Conservation (phyloP, 225 moss, liverwort and hornwort genomes). For the Pseudisothecium myosuroides region DNA sequence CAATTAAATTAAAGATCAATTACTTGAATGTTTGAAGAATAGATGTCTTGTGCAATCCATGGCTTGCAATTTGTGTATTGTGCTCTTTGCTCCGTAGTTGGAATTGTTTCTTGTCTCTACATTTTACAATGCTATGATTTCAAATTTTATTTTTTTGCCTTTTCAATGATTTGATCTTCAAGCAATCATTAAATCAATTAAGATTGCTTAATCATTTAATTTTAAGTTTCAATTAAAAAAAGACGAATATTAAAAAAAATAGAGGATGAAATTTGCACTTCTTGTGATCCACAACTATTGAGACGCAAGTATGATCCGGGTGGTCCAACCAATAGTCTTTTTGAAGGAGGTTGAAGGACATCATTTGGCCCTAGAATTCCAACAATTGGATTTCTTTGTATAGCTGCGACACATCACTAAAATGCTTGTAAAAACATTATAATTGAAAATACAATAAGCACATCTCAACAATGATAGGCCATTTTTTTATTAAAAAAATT, state of each 20-base stretch:
- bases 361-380: background rate
- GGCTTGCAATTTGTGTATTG: constrained; percentile 9
- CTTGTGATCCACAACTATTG: background rate
- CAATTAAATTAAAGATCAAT: background rate
- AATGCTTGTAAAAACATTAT: background rate
- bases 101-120: background rate
- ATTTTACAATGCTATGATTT: background rate
- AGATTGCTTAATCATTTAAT: background rate
- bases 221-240: background rate
- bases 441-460: too few relatives aligned
- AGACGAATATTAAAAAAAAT: too few relatives aligned
- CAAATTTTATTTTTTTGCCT: background rate
- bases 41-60: constrained; percentile 12
- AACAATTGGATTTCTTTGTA: constrained; percentile 3
- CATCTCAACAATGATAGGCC: background rate
- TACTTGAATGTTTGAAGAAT: background rate
- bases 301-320: background rate
- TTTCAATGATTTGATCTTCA: too few relatives aligned
- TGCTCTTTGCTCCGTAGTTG: background rate
- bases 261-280: background rate
- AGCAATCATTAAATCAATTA: background rate
- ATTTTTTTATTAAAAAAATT: too few relatives aligned
- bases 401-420: background rate
- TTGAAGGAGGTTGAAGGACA: background rate
- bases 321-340: background rate